phyloP scores from a whole-genome alignment of 169 alveolate species.

The Amoebophrya sp. region DNA sequence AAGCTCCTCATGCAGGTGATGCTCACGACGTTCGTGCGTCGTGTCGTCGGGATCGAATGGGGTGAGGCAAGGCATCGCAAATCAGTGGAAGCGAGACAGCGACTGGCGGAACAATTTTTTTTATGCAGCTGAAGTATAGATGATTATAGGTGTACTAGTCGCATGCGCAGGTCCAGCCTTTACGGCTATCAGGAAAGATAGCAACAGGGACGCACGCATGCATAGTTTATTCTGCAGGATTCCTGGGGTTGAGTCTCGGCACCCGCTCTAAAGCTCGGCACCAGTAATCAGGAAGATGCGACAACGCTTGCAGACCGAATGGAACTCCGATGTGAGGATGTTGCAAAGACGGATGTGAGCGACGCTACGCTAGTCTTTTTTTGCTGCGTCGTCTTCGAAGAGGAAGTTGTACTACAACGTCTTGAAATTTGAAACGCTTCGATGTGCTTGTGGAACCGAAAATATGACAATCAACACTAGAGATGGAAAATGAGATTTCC shows the following conservation, averaged over 20 bases:
- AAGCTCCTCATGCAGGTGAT: neutral
- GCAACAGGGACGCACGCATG: no score
- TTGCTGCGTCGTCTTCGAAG: constrained; percentile 20
- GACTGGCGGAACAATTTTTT: neutral
- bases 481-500: no score
- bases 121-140: no score
- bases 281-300: neutral
- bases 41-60: neutral
- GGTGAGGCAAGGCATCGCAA: neutral
- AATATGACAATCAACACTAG: no score
- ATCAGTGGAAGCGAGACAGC: neutral
- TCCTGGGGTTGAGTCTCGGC: no score
- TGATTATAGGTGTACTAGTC: no score
- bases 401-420: no score
- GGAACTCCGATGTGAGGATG: neutral
- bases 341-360: neutral
- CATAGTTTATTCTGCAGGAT: no score
- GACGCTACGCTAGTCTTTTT: neutral
- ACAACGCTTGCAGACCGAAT: neutral
- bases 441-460: no score
- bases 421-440: no score
- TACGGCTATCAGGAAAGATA: no score
- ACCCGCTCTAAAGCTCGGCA: neutral
- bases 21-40: neutral
- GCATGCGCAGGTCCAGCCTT: no score